Percentiles rank a stretch among this genome's conserved stretches.
Conservation (phyloP, 495 filamentous ascomycete species). For the Penicillium desertorum region DNA sequence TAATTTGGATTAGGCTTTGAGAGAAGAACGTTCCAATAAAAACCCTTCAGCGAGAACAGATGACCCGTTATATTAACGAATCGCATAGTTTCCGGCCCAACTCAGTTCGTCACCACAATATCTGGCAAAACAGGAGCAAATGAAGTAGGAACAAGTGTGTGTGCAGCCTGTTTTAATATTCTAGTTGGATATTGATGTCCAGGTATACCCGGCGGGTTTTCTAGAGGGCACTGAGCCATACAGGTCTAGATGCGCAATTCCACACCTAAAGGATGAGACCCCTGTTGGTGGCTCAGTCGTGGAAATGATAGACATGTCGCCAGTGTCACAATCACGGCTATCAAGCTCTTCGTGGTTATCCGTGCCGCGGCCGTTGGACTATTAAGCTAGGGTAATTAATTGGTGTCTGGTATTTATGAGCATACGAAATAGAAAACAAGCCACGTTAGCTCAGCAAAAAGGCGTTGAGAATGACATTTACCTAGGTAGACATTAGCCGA, state of each 20-base stretch:
- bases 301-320: slow-evolving; percentile 8
- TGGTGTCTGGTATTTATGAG: background rate
- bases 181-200: background rate
- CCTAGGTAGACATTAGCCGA: background rate
- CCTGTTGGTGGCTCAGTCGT: slow-evolving; percentile 10
- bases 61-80: slow-evolving; percentile 4
- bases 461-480: background rate
- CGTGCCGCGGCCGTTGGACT: background rate
- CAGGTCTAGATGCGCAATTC: background rate
- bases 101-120: background rate
- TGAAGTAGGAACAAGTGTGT: background rate
- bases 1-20: background rate
- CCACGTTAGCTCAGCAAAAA: background rate
- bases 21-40: background rate
- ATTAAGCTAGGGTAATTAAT: background rate
- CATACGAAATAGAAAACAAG: slow-evolving; percentile 3
- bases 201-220: background rate
- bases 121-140: background rate
- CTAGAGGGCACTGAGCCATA: background rate
- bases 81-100: background rate
- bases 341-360: background rate
- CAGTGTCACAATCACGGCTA: background rate
- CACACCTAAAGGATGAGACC: slow-evolving; percentile 4
- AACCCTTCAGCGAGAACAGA: background rate
- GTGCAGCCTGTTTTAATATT: background rate